phyloP scores from a whole-genome alignment of 331 rosid species.

The Dryas integrifolia region DNA sequence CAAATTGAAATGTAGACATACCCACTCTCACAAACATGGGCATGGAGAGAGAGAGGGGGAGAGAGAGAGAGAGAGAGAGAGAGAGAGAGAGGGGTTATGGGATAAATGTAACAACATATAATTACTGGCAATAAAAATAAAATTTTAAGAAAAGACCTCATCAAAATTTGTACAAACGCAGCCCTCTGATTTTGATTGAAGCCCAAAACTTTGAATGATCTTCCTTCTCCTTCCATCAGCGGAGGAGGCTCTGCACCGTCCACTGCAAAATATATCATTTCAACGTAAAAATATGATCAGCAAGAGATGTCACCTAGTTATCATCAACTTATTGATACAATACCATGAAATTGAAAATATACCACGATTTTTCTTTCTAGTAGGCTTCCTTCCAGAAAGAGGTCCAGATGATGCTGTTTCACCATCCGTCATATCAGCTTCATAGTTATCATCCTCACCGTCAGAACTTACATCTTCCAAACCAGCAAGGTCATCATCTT shows the following conservation, averaged over 20 bases:
- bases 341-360: constrained; percentile 20
- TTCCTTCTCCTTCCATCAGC: constrained; percentile 98
- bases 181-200: constrained; percentile 96
- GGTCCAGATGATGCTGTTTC: constrained; percentile 71
- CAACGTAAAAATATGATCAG: constrained; percentile 24
- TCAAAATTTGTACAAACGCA: constrained; percentile 85
- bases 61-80: neutral
- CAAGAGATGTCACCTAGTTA: constrained; percentile 20
- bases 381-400: constrained; percentile 53
- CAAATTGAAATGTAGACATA: neutral
- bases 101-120: neutral
- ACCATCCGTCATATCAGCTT: constrained; percentile 82
- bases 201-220: constrained; percentile 90
- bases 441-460: constrained; percentile 93
- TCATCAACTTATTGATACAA: constrained; percentile 13
- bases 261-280: constrained; percentile 43
- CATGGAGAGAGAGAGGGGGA: neutral
- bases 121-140: constrained; percentile 2
- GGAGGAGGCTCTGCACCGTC: constrained; percentile 86
- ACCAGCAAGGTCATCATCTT: constrained; percentile 99
- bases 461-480: constrained; percentile 94
- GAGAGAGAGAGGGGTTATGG: neutral
- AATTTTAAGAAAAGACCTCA: constrained; percentile 56
- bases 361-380: constrained; percentile 76
- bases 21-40: neutral